Percentiles rank a stretch among this genome's conserved stretches.
Evolutionary conservation across 1,284 basidiomycete genomes (phyloP).

Genomic region (Ceratobasidium theobromae): DNA sequence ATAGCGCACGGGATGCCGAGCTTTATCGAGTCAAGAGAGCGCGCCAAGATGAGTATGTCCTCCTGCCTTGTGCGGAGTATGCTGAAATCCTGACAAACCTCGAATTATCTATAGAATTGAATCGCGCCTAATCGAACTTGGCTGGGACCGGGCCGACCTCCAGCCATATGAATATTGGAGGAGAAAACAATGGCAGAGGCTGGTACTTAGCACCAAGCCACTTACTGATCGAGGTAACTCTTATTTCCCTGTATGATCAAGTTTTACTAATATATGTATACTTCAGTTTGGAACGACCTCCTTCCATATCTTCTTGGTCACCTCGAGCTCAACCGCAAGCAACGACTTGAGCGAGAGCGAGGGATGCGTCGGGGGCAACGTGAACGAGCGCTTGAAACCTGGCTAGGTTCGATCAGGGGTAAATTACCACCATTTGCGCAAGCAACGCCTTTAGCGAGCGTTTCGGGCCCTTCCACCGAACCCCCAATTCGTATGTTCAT

Average conservation of each 20-base stretch:
- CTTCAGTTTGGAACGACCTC: conserved; percentile 8
- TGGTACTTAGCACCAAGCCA: not conserved
- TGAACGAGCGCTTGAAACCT: not conserved
- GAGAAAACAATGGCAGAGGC: not conserved
- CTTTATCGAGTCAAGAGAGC: not conserved
- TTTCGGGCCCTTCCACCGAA: not conserved
- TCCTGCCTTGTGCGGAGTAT: not conserved
- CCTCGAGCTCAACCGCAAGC: not conserved
- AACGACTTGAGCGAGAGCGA: conserved; percentile 1
- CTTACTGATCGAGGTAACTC: not conserved
- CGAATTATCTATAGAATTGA: not conserved
- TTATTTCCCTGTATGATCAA: not conserved
- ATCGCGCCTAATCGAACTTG: conserved; percentile 11
- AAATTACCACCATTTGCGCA: not conserved
- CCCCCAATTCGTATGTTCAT: no score
- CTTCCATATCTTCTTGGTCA: not conserved
- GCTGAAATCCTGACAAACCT: not conserved
- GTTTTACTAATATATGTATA: not conserved
- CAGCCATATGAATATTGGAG: not conserved
- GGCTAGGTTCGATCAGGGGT: not conserved
- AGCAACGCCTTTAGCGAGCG: not conserved
- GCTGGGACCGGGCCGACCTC: conserved; percentile 7
- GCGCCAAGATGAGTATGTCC: not conserved
- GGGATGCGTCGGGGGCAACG: not conserved
- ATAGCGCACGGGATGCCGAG: not conserved